Evolutionary conservation across 2,329 filamentous ascomycete species (phyloP).

Genomic region (Ophiocordyceps unilateralis): DNA sequence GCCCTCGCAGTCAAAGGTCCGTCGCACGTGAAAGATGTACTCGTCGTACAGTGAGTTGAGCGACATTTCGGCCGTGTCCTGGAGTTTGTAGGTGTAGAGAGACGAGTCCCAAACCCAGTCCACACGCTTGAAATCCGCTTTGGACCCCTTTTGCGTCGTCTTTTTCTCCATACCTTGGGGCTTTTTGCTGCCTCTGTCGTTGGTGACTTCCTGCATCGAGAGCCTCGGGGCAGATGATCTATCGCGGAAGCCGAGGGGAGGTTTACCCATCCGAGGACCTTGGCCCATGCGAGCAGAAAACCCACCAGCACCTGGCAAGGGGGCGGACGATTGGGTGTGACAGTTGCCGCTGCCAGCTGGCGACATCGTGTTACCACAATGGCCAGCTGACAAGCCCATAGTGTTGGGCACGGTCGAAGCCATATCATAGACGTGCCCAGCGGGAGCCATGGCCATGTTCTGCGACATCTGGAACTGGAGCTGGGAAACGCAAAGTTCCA

Average conservation of each 20-base stretch:
- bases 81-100: constrained; percentile 34
- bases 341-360: neutral
- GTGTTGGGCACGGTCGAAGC: neutral
- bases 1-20: constrained; percentile 71
- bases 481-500: constrained; percentile 11
- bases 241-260: neutral
- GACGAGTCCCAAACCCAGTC: constrained; percentile 35
- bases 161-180: constrained; percentile 3
- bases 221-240: neutral
- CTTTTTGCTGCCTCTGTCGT: neutral
- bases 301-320: neutral
- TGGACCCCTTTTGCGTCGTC: constrained; percentile 9
- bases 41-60: constrained; percentile 48
- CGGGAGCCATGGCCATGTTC: neutral
- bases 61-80: constrained; percentile 30
- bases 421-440: neutral
- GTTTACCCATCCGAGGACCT: neutral
- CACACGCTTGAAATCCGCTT: constrained; percentile 29
- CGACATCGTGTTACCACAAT: neutral
- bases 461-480: constrained; percentile 8
- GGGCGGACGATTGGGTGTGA: neutral
- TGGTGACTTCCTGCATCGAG: neutral
- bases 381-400: neutral
- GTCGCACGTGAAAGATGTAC: constrained; percentile 67
- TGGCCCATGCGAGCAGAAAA: neutral